A percentile compares a stretch with the other conserved stretches of the same genome.
phyloP scores from a whole-genome alignment of 441 rosid species.

The Francoa sonchifolia region DNA sequence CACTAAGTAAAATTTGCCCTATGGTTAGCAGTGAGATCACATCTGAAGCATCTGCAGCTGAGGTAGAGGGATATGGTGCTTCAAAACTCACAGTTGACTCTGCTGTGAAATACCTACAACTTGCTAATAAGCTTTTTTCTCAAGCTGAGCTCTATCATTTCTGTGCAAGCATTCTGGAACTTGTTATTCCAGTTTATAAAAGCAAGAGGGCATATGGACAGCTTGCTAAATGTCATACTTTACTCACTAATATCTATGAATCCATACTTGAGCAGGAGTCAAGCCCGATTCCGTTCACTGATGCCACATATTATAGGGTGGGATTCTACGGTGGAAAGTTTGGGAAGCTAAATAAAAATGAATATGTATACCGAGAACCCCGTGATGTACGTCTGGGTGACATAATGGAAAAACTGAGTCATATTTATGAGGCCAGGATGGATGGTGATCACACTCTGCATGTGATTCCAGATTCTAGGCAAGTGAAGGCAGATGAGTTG shows the following conservation, averaged over 20 bases:
- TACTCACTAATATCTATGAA: slow-evolving; percentile 73
- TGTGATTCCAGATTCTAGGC: slow-evolving; percentile 89
- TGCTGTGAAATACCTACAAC: slow-evolving; percentile 93
- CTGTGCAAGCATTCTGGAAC: slow-evolving; percentile 93
- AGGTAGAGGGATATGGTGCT: slow-evolving; percentile 99
- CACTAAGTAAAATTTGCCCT: slow-evolving; percentile 89
- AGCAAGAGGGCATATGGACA: slow-evolving; percentile 95
- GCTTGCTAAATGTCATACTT: slow-evolving; percentile 89
- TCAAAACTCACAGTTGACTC: slow-evolving; percentile 98
- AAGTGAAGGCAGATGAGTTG: slow-evolving; percentile 93
- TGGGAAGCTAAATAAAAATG: slow-evolving; percentile 78
- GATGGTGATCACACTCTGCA: slow-evolving; percentile 79
- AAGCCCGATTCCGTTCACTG: slow-evolving; percentile 87
- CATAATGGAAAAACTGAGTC: slow-evolving; percentile 99
- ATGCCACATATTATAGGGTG: slow-evolving; percentile 96
- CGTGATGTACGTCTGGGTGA: slow-evolving; percentile 98
- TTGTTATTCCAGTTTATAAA: slow-evolving; percentile 92
- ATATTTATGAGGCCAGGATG: slow-evolving; percentile 87
- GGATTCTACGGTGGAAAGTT: slow-evolving; percentile 92
- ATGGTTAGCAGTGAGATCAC: slow-evolving; percentile 84
- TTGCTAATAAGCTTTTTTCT: slow-evolving; percentile 89
- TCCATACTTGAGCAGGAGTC: slow-evolving; percentile 96
- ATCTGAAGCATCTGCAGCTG: slow-evolving; percentile 94
- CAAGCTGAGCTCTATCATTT: slow-evolving; percentile 98
- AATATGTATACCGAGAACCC: slow-evolving; percentile 88